A percentile compares a stretch with the other conserved stretches of the same genome.
These are phyloP conservation scores for Vaccinium darrowii DNA, from an alignment of 148 eudicot genomes.

Conservation along the genomic window DNA sequence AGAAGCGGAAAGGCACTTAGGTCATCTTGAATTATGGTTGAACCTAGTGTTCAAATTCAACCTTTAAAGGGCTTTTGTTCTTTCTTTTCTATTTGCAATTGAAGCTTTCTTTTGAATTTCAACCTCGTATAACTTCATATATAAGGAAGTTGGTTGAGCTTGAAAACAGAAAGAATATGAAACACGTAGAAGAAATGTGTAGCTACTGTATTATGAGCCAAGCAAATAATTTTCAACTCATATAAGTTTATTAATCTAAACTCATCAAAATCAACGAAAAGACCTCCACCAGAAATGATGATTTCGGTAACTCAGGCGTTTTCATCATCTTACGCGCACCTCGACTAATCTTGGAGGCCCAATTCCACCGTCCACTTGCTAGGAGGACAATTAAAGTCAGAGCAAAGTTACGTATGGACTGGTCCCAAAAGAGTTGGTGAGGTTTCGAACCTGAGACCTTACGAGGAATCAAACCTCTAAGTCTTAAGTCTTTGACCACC, in stretches of 20 bases:
- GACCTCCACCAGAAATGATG: background rate
- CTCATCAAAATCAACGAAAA: background rate
- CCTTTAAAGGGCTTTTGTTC: background rate
- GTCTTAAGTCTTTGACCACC: too few species aligned
- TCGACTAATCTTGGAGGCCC: too few species aligned
- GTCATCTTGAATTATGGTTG: background rate
- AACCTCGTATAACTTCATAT: background rate
- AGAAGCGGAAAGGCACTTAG: background rate
- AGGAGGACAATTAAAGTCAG: too few species aligned
- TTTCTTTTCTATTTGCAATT: background rate
- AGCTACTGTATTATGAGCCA: background rate
- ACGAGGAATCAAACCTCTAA: too few species aligned
- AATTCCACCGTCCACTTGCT: too few species aligned
- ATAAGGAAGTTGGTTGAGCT: background rate
- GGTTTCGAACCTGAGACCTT: too few species aligned
- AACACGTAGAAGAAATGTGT: background rate
- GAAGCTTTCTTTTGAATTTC: background rate
- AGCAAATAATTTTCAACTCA: background rate
- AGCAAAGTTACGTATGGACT: too few species aligned
- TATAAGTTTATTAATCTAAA: background rate
- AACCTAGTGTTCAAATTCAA: background rate
- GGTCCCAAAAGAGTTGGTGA: too few species aligned
- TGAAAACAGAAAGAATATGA: background rate
- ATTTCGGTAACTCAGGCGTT: background rate
- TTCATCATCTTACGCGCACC: too few species aligned